Evolutionary conservation across 2,329 filamentous ascomycete species (phyloP), one percentile per base, ranked within the genome.

Genomic region (Byssothecium circinans): DNA sequence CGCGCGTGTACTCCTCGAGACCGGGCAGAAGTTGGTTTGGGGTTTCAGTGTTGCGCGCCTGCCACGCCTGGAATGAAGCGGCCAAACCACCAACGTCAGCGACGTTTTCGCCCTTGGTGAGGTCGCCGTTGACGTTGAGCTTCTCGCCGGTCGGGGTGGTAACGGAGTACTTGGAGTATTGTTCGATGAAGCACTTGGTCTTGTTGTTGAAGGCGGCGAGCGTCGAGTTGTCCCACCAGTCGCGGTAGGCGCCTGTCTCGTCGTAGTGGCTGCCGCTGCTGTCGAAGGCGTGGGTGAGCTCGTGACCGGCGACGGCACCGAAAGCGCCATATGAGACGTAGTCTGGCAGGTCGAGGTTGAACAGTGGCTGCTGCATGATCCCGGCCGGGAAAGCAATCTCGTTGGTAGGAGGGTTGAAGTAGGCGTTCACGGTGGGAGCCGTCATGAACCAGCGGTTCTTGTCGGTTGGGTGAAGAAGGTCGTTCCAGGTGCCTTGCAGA

Each of bases 241-340:
- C 76, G 0, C 78, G 82, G 57, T 79, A 80, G 57, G 82, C 83
- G 17, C 82, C 84, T 30, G 78, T 80, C 54, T 82, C 73, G 59
- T 87, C 82, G 56, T 81, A 86, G 55, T 82, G 77, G 22, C 82
- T 76, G 12, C 84, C 84, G 1, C 75, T 79, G 29, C 78, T 82
- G 62, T 88, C 85, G 57, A 88, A 87, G n/a, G 81, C 84, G 37
- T 88, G 85, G 1, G 81, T 84, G 10, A 88, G 75, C 64, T 88
- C 84, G 59, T 88, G 85, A 2, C 84, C 85, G 11, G 80, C 80
- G 2, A 87, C 78, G 1, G 81, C 77, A 1, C 84, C 85, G 61
- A 88, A 84, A 0, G 80, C 81, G n/a, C 84, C 85, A 63, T 87
- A 88, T 14, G 78, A 78, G 14, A 87, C 66, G 54, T 87, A 88